phyloP scores from a whole-genome alignment of 2,329 filamentous ascomycete species.

The Colletotrichum coccodes region DNA sequence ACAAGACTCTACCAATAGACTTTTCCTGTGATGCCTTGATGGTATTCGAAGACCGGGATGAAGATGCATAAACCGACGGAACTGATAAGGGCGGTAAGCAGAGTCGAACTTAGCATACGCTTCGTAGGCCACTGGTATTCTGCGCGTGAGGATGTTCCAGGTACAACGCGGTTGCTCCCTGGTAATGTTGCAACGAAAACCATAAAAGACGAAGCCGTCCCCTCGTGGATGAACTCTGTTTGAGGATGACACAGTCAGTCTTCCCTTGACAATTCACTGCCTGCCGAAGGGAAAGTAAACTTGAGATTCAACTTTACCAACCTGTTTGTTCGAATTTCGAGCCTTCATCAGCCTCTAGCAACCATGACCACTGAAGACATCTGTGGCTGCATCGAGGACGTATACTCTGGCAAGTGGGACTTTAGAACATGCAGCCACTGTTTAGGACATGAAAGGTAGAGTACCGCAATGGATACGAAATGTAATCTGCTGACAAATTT shows the following conservation, averaged over 20 bases:
- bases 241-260: background rate
- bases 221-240: background rate
- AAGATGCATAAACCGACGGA: background rate
- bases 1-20: slow-evolving; percentile 15
- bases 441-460: slow-evolving; percentile 16
- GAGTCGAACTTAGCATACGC: background rate
- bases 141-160: background rate
- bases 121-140: background rate
- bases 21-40: slow-evolving; percentile 7
- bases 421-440: slow-evolving; percentile 28
- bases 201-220: background rate
- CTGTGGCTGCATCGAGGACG: slow-evolving; percentile 36
- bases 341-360: background rate
- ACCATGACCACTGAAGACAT: slow-evolving; percentile 25
- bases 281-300: background rate
- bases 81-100: slow-evolving; percentile 15
- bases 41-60: background rate
- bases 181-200: background rate
- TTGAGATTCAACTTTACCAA: background rate
- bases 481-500: background rate
- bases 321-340: too few relatives aligned
- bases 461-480: background rate
- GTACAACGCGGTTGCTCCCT: background rate
- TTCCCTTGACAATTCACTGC: background rate
- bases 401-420: slow-evolving; percentile 23